Percentiles rank a stretch among this genome's conserved stretches.
These are phyloP conservation scores for Zasmidium angulare DNA, from an alignment of 2,329 filamentous ascomycete species.

Conservation along the genomic window DNA sequence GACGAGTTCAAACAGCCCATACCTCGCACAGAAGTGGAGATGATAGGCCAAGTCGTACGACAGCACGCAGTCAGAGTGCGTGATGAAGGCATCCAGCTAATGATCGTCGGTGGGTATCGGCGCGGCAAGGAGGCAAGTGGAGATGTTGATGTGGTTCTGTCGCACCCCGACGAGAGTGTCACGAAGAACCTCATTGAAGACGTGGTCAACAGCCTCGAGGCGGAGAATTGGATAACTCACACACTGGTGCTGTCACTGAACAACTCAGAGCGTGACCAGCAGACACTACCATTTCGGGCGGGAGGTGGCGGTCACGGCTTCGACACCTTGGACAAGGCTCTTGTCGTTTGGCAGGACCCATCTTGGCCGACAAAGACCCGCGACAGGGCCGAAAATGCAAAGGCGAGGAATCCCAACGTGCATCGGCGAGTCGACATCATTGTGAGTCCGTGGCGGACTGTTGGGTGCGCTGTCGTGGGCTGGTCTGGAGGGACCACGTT, in stretches of 20 bases:
- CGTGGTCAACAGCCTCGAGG: constrained; percentile 71
- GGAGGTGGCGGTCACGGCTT: constrained; percentile 62
- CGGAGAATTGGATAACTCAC: constrained; percentile 72
- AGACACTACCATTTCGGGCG: constrained; percentile 55
- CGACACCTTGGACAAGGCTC: constrained; percentile 84
- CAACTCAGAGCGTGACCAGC: constrained; percentile 71
- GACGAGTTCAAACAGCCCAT: constrained; percentile 77
- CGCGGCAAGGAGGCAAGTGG: constrained; percentile 72
- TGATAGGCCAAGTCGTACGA: constrained; percentile 64
- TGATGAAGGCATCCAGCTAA: constrained; percentile 54
- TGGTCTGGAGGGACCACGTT: constrained; percentile 88
- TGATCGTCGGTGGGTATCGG: constrained; percentile 78
- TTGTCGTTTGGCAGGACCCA: constrained; percentile 88
- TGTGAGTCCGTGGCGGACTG: constrained; percentile 81
- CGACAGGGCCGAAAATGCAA: constrained; percentile 37
- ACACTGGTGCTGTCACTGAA: constrained; percentile 69
- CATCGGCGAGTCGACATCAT: constrained; percentile 93
- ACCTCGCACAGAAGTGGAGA: constrained; percentile 69
- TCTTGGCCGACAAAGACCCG: constrained; percentile 39
- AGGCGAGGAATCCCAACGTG: constrained; percentile 64
- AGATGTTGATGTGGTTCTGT: constrained; percentile 84
- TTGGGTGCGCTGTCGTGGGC: constrained; percentile 82
- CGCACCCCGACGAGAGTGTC: constrained; percentile 68
- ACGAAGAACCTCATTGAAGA: constrained; percentile 71
- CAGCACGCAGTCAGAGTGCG: constrained; percentile 65